phyloP scores from a whole-genome alignment of 768 basidiomycete species.

The Chalciporus chontae region DNA sequence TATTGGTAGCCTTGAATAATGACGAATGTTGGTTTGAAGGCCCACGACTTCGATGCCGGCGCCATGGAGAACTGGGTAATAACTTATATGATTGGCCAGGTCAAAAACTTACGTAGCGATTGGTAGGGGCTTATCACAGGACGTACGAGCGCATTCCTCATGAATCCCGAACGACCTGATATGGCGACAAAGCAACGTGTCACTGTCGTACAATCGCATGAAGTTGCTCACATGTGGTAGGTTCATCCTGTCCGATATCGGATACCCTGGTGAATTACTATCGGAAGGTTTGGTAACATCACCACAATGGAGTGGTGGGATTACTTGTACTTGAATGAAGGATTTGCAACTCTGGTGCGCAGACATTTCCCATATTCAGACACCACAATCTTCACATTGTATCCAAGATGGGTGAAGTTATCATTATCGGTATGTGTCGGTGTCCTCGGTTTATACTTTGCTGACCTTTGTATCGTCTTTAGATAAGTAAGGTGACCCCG shows the following conservation, averaged over 20 bases:
- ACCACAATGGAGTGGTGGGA: conserved; percentile 95
- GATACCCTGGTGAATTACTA: conserved; percentile 11
- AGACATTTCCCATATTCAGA: not conserved
- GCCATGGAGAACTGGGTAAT: conserved; percentile 90
- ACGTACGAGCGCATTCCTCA: conserved; percentile 73
- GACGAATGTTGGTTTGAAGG: conserved; percentile 35
- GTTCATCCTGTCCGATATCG: conserved; percentile 9
- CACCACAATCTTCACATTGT: conserved; percentile 2
- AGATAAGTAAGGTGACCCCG: conserved; percentile 48
- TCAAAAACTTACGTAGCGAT: conserved; percentile 2
- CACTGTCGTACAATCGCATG: conserved; percentile 76
- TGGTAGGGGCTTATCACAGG: conserved; percentile 83
- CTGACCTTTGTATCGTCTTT: conserved; percentile 9
- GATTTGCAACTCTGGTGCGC: conserved; percentile 81
- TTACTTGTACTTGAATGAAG: conserved; percentile 80
- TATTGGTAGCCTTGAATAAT: not conserved
- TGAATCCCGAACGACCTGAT: conserved; percentile 74
- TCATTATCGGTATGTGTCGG: conserved; percentile 59
- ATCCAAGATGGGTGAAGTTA: conserved; percentile 79
- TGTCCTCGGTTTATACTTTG: not conserved
- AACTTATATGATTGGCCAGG: not conserved
- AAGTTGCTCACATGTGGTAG: conserved; percentile 81
- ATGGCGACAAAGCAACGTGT: conserved; percentile 76
- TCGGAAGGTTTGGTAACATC: conserved; percentile 78
- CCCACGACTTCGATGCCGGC: conserved; percentile 85